phyloP scores from a whole-genome alignment of 129 eudicot species.

The Glebionis coronaria region DNA sequence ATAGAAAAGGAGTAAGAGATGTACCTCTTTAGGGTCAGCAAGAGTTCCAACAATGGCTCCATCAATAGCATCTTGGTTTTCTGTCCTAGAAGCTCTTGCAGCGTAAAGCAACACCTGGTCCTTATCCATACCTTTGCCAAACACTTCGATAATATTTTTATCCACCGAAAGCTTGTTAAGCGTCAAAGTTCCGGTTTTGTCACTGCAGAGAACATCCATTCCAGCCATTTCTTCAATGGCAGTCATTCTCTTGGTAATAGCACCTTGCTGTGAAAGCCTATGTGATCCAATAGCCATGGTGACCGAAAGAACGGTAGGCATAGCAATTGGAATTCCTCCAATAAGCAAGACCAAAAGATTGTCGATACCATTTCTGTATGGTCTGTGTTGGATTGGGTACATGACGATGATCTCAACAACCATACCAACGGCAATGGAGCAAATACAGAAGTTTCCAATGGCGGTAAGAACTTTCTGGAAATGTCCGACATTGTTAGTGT shows the following conservation, averaged over 20 bases:
- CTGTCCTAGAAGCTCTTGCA: conserved; percentile 71
- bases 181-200: conserved; percentile 69
- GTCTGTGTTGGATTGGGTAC: conserved; percentile 67
- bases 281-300: conserved; percentile 88
- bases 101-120: conserved; percentile 62
- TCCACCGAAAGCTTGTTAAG: conserved; percentile 68
- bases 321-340: conserved; percentile 82
- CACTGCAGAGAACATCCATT: conserved; percentile 74
- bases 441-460: conserved; percentile 76
- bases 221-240: conserved; percentile 81
- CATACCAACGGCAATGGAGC: conserved; percentile 69
- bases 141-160: conserved; percentile 54
- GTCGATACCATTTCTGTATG: conserved; percentile 60
- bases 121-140: conserved; percentile 56
- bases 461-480: conserved; percentile 76
- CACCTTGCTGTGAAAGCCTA: conserved; percentile 69
- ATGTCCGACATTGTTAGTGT: conserved; percentile 79
- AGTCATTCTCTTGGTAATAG: conserved; percentile 79
- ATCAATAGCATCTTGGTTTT: conserved; percentile 78
- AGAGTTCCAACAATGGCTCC: conserved; percentile 75
- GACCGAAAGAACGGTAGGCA: conserved; percentile 76
- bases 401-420: conserved; percentile 62
- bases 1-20: not conserved
- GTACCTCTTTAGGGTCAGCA: conserved; percentile 78
- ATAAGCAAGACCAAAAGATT: conserved; percentile 66